A percentile compares a stretch with the other conserved stretches of the same genome.
Conservation (phyloP, 2,329 filamentous ascomycete species). For the Talaromyces sp. region DNA sequence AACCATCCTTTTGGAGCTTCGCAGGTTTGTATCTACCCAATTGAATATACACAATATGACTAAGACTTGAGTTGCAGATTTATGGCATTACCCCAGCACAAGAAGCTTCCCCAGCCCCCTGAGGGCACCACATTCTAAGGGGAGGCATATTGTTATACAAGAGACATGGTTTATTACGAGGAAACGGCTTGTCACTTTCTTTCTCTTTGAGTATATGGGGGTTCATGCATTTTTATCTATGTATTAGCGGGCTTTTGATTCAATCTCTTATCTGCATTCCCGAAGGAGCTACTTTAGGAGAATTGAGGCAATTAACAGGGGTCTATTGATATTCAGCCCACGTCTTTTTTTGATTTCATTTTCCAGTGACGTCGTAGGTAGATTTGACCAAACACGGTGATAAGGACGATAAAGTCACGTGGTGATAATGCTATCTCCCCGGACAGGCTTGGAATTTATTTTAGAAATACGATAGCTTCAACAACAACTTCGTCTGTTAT, state of each 20-base stretch:
- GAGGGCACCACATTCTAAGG: slow-evolving; percentile 68
- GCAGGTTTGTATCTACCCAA: slow-evolving; percentile 55
- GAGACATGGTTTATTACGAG: slow-evolving; percentile 28
- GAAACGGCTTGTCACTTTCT: slow-evolving; percentile 10
- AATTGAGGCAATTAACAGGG: slow-evolving; percentile 11
- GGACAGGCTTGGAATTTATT: slow-evolving; percentile 1
- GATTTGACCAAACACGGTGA: background rate
- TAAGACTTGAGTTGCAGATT: slow-evolving; percentile 56
- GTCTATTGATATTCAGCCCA: background rate
- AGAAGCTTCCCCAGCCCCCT: slow-evolving; percentile 90
- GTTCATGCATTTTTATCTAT: slow-evolving; percentile 35
- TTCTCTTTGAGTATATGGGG: slow-evolving; percentile 8
- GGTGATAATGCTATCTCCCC: slow-evolving; percentile 14
- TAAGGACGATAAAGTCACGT: slow-evolving; percentile 14
- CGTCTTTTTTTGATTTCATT: background rate
- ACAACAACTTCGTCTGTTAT: background rate
- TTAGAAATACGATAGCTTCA: background rate
- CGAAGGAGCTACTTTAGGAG: background rate
- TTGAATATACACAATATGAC: slow-evolving; percentile 18
- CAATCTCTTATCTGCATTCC: slow-evolving; percentile 12
- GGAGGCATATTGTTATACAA: slow-evolving; percentile 16
- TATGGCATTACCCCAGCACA: slow-evolving; percentile 88
- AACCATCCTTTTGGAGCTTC: slow-evolving; percentile 80
- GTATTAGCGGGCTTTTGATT: slow-evolving; percentile 29
- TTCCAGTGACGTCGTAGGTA: background rate